Percentiles rank a stretch among this genome's conserved stretches.
Conservation (phyloP, 2,329 filamentous ascomycete species). For the Neopestalotiopsis sp. region DNA sequence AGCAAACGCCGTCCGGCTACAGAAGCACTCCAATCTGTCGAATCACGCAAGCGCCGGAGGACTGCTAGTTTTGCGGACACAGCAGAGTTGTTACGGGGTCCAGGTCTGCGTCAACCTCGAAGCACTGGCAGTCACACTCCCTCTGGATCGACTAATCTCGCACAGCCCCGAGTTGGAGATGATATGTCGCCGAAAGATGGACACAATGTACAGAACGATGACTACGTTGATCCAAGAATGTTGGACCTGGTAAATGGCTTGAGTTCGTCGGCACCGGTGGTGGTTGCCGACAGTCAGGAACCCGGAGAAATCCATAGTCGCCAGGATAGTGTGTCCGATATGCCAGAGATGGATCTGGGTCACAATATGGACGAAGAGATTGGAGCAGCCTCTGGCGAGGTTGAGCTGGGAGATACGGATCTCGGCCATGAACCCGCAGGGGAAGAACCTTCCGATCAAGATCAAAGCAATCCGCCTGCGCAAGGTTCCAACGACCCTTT, state of each 20-base stretch:
- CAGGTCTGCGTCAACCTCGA: not conserved
- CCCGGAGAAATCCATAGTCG: not conserved
- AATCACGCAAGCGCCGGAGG: not conserved
- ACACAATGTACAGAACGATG: constrained; percentile 21
- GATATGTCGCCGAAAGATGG: not conserved
- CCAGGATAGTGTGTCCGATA: not conserved
- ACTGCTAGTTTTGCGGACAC: not conserved
- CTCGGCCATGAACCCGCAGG: not conserved
- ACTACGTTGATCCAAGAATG: constrained; percentile 20
- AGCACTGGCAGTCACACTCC: not conserved
- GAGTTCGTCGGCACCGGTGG: constrained; percentile 10
- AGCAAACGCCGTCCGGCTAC: not conserved
- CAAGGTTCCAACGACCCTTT: not conserved
- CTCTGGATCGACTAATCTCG: not conserved
- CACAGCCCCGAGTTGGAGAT: not conserved
- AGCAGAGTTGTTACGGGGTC: not conserved
- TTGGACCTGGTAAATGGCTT: constrained; percentile 27
- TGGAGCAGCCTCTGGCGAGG: not conserved
- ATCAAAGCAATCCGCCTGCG: not conserved
- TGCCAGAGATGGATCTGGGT: constrained; percentile 7
- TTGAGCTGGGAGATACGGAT: not conserved
- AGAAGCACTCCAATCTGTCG: not conserved
- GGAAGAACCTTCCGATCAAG: not conserved
- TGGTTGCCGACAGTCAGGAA: not conserved
- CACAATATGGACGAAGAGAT: not conserved